A percentile compares a stretch with the other conserved stretches of the same genome.
phyloP scores from a whole-genome alignment of 306 rosid species.

The Cucurbita moschata region DNA sequence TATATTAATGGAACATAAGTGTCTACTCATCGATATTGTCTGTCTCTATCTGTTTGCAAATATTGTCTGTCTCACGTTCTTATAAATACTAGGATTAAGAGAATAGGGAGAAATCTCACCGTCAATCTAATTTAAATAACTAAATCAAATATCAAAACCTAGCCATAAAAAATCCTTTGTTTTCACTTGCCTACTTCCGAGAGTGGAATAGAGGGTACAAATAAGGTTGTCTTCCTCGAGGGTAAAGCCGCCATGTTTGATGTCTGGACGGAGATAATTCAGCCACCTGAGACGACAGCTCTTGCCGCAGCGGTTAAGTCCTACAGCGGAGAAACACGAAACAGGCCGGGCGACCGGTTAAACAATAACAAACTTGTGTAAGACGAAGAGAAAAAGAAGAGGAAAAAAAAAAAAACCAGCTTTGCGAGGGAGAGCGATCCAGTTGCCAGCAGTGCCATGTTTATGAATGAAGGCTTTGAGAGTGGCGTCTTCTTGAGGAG shows the following conservation, averaged over 20 bases:
- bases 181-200: slow-evolving; percentile 33
- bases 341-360: too few species aligned
- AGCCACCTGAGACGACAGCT: slow-evolving; percentile 46
- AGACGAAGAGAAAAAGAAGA: neutral
- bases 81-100: too few species aligned
- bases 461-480: slow-evolving; percentile 36
- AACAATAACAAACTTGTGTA: too few species aligned
- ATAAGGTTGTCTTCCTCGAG: slow-evolving; percentile 28
- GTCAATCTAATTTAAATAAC: too few species aligned
- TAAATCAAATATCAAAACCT: too few species aligned
- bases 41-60: too few species aligned
- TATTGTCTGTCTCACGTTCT: too few species aligned
- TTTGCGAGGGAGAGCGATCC: slow-evolving; percentile 54
- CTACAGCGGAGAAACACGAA: neutral
- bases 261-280: slow-evolving; percentile 34
- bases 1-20: too few species aligned
- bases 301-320: slow-evolving; percentile 37
- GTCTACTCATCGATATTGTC: too few species aligned
- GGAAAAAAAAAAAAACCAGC: slow-evolving; percentile 26
- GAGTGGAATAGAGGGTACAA: slow-evolving; percentile 10
- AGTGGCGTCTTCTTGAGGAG: slow-evolving; percentile 60
- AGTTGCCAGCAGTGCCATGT: slow-evolving; percentile 36
- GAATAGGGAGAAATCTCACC: too few species aligned
- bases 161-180: too few species aligned
- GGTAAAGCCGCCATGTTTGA: slow-evolving; percentile 34